Evolutionary conservation across 2,329 filamentous ascomycete species (phyloP).

Genomic region (Epichloe elymi): DNA sequence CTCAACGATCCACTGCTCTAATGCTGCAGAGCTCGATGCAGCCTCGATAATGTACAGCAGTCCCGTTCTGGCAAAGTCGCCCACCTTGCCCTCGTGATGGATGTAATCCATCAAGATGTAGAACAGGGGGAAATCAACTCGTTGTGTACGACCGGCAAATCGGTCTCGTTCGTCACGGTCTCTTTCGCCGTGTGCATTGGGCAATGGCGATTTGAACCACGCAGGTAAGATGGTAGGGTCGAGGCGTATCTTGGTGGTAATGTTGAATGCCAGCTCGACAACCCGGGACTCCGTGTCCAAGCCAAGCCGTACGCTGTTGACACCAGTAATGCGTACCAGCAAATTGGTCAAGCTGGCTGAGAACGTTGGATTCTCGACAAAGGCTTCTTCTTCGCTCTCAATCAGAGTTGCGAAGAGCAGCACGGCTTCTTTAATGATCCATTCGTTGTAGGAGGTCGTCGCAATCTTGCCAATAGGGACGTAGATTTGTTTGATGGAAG

Average conservation of each 20-base stretch:
- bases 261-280: slow-evolving; percentile 87
- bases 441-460: slow-evolving; percentile 69
- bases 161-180: slow-evolving; percentile 53
- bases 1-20: slow-evolving; percentile 95
- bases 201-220: slow-evolving; percentile 65
- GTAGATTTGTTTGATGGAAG: slow-evolving; percentile 77
- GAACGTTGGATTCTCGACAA: slow-evolving; percentile 76
- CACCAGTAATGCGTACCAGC: slow-evolving; percentile 63
- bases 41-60: slow-evolving; percentile 92
- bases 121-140: slow-evolving; percentile 84
- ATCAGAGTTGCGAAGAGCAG: slow-evolving; percentile 82
- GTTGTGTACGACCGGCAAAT: slow-evolving; percentile 74
- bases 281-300: slow-evolving; percentile 77
- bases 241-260: slow-evolving; percentile 88
- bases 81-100: slow-evolving; percentile 85
- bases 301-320: slow-evolving; percentile 59
- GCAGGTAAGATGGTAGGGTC: slow-evolving; percentile 76
- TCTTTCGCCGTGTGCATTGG: slow-evolving; percentile 19
- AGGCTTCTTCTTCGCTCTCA: slow-evolving; percentile 92
- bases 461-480: slow-evolving; percentile 82
- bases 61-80: slow-evolving; percentile 90
- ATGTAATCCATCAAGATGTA: slow-evolving; percentile 95
- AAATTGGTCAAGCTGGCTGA: slow-evolving; percentile 79
- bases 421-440: slow-evolving; percentile 73
- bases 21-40: slow-evolving; percentile 63